These are phyloP conservation scores for Jacaranda mimosifolia DNA, from an alignment of 257 asterid genomes.

Conservation along the genomic window DNA sequence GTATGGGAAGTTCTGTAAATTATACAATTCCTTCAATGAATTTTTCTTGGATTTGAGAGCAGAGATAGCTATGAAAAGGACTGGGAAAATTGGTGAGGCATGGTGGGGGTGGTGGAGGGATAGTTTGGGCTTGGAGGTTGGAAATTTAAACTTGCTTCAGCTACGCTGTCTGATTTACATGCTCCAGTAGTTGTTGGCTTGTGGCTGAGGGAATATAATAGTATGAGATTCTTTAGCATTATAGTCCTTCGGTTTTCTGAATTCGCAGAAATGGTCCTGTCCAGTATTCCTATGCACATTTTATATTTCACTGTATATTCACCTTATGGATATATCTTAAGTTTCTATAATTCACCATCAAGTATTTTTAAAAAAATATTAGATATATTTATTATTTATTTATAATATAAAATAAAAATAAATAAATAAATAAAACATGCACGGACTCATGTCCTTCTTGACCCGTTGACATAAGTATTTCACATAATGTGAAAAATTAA, in stretches of 20 bases:
- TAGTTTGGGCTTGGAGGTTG: slow-evolving; percentile 55
- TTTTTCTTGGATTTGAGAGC: slow-evolving; percentile 52
- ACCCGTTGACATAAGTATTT: too few species aligned
- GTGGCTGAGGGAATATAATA: slow-evolving; percentile 68
- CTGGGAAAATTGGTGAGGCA: slow-evolving; percentile 57
- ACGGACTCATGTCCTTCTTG: slow-evolving; percentile 36
- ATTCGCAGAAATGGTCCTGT: slow-evolving; percentile 49
- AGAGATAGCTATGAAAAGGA: slow-evolving; percentile 34
- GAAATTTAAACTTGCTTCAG: slow-evolving; percentile 74
- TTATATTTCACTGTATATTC: slow-evolving; percentile 44
- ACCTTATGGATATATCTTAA: too few species aligned
- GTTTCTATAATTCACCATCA: not conserved
- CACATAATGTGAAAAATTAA: not conserved
- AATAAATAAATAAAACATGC: too few species aligned
- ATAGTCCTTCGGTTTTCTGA: slow-evolving; percentile 44
- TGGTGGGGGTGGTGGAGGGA: slow-evolving; percentile 42
- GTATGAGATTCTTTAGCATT: slow-evolving; percentile 47
- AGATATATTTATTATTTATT: not conserved
- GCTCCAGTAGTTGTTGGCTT: slow-evolving; percentile 56
- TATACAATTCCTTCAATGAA: slow-evolving; percentile 30
- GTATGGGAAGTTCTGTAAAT: slow-evolving; percentile 12
- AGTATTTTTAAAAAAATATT: slow-evolving; percentile 7
- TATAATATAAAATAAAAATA: too few species aligned
- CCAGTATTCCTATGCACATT: slow-evolving; percentile 7
- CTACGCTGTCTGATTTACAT: slow-evolving; percentile 38